Conservation (phyloP, 202 grass and related monocot genomes). For the Panicum hallii region DNA sequence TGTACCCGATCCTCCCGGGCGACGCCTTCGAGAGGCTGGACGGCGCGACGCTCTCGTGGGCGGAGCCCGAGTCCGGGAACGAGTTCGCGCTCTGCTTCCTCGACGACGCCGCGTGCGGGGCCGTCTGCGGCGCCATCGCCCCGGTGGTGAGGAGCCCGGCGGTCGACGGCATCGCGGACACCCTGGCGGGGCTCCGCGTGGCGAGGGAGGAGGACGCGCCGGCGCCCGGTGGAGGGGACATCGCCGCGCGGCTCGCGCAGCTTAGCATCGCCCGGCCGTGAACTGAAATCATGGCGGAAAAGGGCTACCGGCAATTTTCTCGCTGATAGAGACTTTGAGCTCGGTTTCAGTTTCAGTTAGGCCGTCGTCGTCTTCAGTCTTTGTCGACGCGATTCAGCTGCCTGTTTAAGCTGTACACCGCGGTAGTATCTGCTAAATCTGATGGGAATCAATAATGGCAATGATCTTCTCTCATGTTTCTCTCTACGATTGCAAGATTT, state of each 20-base stretch:
- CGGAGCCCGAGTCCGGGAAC: neutral
- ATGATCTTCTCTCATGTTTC: neutral
- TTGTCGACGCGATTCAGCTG: neutral
- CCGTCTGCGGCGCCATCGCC: neutral
- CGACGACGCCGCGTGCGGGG: neutral
- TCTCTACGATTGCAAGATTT: neutral
- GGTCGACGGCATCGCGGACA: conserved; percentile 35
- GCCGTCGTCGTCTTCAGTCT: neutral
- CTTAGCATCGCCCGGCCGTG: conserved; percentile 32
- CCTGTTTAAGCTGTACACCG: neutral
- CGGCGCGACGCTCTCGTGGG: conserved; percentile 31
- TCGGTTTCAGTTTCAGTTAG: neutral
- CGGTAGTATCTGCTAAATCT: too few species aligned
- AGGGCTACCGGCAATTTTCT: too few species aligned
- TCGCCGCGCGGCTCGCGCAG: conserved; percentile 16
- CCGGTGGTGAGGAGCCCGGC: conserved; percentile 11
- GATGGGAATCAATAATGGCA: neutral
- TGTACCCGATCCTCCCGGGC: conserved; percentile 46
- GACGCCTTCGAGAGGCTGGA: conserved; percentile 46
- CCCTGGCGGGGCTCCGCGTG: conserved; percentile 41
- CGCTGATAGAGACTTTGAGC: too few species aligned
- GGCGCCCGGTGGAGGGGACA: neutral
- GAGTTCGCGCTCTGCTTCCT: conserved; percentile 19
- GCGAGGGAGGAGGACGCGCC: conserved; percentile 24
- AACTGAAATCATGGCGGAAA: neutral